Percentiles rank a stretch among this genome's conserved stretches.
Conservation (phyloP, 495 filamentous ascomycete genomes). For the Penicillium cataractarum region DNA sequence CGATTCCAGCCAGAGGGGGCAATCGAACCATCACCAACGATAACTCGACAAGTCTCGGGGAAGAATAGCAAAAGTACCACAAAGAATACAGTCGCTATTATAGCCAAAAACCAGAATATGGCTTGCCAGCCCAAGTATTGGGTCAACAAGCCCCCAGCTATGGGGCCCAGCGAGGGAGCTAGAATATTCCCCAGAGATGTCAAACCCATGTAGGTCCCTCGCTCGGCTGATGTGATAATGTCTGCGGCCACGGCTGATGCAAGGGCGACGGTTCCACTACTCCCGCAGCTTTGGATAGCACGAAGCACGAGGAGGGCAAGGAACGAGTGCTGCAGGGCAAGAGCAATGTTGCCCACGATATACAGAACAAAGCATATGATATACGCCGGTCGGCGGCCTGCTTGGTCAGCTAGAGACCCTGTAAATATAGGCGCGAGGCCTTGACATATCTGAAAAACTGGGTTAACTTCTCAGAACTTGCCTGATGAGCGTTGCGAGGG, state of each 20-base stretch:
- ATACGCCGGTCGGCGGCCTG: constrained; percentile 54
- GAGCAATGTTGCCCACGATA: constrained; percentile 48
- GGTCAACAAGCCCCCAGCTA: constrained; percentile 65
- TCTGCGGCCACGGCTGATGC: constrained; percentile 51
- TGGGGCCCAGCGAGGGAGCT: constrained; percentile 54
- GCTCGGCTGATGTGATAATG: constrained; percentile 46
- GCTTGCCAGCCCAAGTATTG: constrained; percentile 69
- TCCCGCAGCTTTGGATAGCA: constrained; percentile 53
- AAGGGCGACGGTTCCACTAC: constrained; percentile 51
- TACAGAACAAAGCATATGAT: constrained; percentile 52
- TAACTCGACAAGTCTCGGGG: constrained; percentile 46
- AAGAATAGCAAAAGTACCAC: constrained; percentile 37
- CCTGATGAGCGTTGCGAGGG: background rate
- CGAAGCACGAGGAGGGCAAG: constrained; percentile 51
- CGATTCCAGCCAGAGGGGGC: constrained; percentile 27
- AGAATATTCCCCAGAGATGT: constrained; percentile 40
- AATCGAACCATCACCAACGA: constrained; percentile 48
- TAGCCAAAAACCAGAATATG: constrained; percentile 77
- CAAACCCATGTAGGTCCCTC: constrained; percentile 52
- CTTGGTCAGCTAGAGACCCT: constrained; percentile 51
- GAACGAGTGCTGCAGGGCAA: constrained; percentile 51
- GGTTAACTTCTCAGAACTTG: background rate
- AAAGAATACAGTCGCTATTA: constrained; percentile 49
- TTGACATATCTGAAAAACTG: constrained; percentile 45
- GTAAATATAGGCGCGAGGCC: constrained; percentile 55